A percentile compares a stretch with the other conserved stretches of the same genome.
Evolutionary conservation across 768 basidiomycete genomes (phyloP).

Genomic region (Trametes meyenii): DNA sequence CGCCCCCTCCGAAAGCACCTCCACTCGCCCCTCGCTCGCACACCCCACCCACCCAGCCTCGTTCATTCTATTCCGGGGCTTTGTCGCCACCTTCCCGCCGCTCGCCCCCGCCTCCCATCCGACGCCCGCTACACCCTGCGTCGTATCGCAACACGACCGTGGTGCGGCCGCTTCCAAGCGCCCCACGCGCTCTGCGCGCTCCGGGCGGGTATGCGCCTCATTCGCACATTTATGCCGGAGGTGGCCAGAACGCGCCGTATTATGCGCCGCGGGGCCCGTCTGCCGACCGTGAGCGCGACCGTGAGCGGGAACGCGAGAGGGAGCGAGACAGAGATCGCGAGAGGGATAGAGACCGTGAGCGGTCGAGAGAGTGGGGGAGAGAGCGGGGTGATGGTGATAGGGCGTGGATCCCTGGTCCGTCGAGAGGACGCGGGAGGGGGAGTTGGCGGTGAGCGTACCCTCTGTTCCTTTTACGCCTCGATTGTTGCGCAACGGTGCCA

Average conservation of each 20-base stretch:
- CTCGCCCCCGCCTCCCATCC: conserved; percentile 25
- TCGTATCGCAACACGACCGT: conserved; percentile 31
- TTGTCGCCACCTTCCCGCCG: conserved; percentile 31
- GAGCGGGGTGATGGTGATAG: conserved; percentile 34
- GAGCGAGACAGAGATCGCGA: conserved; percentile 48
- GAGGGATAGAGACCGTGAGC: conserved; percentile 17
- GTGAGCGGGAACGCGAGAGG: conserved; percentile 12
- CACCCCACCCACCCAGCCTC: conserved; percentile 51
- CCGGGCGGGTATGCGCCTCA: conserved; percentile 26
- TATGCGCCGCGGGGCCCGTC: conserved; percentile 52
- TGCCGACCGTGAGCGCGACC: conserved; percentile 50
- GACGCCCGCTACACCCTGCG: conserved; percentile 36
- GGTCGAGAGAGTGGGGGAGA: conserved; percentile 44
- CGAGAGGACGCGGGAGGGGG: conserved; percentile 17
- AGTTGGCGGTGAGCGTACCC: conserved; percentile 7
- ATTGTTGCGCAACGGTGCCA: too few relatives aligned
- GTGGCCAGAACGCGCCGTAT: conserved; percentile 34
- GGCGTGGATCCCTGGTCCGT: conserved; percentile 20
- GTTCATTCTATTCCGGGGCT: conserved; percentile 41
- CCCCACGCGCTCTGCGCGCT: conserved; percentile 43
- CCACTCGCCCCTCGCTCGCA: conserved; percentile 43
- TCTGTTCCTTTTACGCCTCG: too few relatives aligned
- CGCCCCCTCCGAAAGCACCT: conserved; percentile 37
- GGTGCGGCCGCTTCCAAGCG: conserved; percentile 42
- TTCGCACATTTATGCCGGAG: conserved; percentile 21